phyloP scores from a whole-genome alignment of 1,284 basidiomycete species.

The Clitocybe nebularis region DNA sequence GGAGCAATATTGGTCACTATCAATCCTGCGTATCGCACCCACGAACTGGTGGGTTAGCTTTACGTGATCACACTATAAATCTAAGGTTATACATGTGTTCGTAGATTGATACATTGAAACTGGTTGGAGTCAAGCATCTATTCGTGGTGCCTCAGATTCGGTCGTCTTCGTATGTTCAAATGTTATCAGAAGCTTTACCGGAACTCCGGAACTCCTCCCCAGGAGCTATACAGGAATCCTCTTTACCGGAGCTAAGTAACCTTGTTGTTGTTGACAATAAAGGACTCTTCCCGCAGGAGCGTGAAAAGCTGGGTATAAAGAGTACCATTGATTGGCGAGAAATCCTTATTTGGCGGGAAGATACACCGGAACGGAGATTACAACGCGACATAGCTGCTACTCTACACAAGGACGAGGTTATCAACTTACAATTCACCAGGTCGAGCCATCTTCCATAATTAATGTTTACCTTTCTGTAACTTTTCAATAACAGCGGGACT shows the following conservation, averaged over 20 bases:
- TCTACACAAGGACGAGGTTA: conserved; percentile 61
- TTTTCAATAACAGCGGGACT: conserved; percentile 53
- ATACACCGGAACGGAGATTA: conserved; percentile 34
- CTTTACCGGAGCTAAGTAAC: conserved; percentile 61
- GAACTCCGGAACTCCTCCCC: conserved; percentile 47
- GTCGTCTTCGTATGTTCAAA: conserved; percentile 55
- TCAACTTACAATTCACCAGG: conserved; percentile 85
- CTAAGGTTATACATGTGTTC: neutral
- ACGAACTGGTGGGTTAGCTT: conserved; percentile 58
- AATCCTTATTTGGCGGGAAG: conserved; percentile 57
- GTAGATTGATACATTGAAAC: conserved; percentile 59
- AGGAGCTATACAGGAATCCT: conserved; percentile 57
- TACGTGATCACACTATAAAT: neutral
- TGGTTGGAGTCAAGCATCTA: conserved; percentile 68
- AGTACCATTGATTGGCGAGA: conserved; percentile 67
- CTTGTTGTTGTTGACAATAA: conserved; percentile 69
- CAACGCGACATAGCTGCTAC: conserved; percentile 38
- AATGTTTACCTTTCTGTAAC: neutral
- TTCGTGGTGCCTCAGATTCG: conserved; percentile 73
- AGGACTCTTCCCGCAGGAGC: conserved; percentile 30
- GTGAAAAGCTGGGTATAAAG: conserved; percentile 40
- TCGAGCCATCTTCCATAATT: conserved; percentile 24
- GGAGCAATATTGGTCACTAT: conserved; percentile 80
- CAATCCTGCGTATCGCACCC: conserved; percentile 75
- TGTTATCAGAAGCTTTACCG: conserved; percentile 58